Percentiles rank a stretch among this genome's conserved stretches.
Evolutionary conservation across 345 rosid species (phyloP).

Genomic region (Ricinus communis): DNA sequence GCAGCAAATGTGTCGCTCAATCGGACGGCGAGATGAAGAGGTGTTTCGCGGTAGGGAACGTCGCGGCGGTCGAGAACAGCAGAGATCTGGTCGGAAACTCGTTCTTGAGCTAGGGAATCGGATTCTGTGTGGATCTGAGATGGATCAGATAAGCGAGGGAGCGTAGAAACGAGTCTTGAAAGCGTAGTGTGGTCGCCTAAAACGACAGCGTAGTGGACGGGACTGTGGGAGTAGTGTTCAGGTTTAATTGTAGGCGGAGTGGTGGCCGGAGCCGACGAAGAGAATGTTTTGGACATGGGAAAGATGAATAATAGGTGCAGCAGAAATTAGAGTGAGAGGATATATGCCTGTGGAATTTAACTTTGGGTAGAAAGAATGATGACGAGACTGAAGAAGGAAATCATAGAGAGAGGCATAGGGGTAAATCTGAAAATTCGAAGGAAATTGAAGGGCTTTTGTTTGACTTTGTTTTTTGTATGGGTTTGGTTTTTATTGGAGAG

Average conservation of each 20-base stretch:
- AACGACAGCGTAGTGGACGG: constrained; percentile 80
- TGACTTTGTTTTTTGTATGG: too few relatives aligned
- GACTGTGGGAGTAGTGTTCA: constrained; percentile 75
- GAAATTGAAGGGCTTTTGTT: too few relatives aligned
- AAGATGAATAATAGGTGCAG: background rate
- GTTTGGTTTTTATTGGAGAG: constrained; percentile 25
- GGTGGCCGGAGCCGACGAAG: constrained; percentile 26
- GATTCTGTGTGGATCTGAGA: constrained; percentile 60
- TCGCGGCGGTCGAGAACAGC: constrained; percentile 76
- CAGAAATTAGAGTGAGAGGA: background rate
- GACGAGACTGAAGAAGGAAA: background rate
- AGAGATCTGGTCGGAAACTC: constrained; percentile 70
- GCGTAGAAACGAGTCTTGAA: constrained; percentile 57
- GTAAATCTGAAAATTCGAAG: constrained; percentile 5
- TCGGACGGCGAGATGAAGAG: constrained; percentile 86
- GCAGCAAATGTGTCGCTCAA: constrained; percentile 57
- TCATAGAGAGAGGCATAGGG: background rate
- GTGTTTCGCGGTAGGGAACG: constrained; percentile 76
- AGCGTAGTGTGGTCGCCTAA: constrained; percentile 69
- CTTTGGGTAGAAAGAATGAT: background rate
- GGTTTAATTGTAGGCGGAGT: constrained; percentile 52
- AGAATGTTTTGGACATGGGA: constrained; percentile 2
- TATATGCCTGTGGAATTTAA: background rate
- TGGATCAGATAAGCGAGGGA: constrained; percentile 71
- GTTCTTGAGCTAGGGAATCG: constrained; percentile 69